Evolutionary conservation across 176 grass and related monocot species (phyloP).

Genomic region (Aegilops umbellulata): DNA sequence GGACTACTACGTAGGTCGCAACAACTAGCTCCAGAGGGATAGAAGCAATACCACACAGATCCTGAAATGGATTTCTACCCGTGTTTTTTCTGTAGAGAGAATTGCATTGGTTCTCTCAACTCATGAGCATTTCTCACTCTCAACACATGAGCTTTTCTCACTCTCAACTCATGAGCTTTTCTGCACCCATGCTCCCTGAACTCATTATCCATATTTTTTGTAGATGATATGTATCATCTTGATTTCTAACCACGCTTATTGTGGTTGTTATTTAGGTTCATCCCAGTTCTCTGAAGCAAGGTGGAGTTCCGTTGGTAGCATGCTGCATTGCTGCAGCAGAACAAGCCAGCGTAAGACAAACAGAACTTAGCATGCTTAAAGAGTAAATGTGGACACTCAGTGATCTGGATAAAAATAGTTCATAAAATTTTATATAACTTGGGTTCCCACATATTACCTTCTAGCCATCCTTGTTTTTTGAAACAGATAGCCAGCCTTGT

Average conservation of each 20-base stretch:
- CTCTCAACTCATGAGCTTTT: neutral
- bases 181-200: slow-evolving; percentile 1
- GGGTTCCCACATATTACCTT: neutral
- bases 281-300: slow-evolving; percentile 87
- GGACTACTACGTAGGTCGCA: neutral
- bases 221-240: neutral
- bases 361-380: slow-evolving; percentile 11
- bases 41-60: neutral
- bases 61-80: neutral
- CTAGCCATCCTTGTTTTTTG: neutral
- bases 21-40: neutral
- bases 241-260: slow-evolving; percentile 15
- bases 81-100: neutral
- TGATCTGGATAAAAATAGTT: slow-evolving; percentile 2
- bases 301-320: slow-evolving; percentile 70
- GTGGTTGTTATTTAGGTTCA: slow-evolving; percentile 65
- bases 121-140: neutral
- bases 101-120: neutral
- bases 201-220: neutral
- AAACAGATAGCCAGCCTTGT: neutral
- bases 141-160: neutral
- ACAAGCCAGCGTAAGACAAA: slow-evolving; percentile 61
- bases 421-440: neutral
- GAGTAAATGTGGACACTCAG: neutral
- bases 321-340: slow-evolving; percentile 91